These are phyloP conservation scores for Evernia prunastri DNA, from an alignment of 495 filamentous ascomycete species.

Conservation along the genomic window DNA sequence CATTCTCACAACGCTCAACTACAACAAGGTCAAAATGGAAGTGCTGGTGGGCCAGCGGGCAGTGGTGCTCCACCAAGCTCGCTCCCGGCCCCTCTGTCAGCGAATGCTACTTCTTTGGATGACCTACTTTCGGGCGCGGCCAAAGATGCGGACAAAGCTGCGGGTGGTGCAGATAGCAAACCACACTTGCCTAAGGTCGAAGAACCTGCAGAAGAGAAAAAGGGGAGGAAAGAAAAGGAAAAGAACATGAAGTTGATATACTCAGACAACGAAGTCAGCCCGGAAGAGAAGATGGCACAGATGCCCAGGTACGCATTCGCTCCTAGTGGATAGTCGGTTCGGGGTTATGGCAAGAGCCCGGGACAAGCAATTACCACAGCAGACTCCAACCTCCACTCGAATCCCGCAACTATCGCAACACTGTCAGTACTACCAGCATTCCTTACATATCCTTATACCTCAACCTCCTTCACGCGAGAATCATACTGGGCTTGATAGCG, in stretches of 20 bases:
- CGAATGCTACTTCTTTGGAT: conserved; percentile 51
- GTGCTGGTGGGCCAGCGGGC: not conserved
- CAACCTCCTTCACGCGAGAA: not conserved
- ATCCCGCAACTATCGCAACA: not conserved
- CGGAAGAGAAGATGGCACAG: conserved; percentile 79
- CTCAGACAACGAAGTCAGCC: conserved; percentile 68
- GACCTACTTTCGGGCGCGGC: conserved; percentile 53
- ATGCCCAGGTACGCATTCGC: conserved; percentile 70
- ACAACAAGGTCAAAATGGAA: conserved; percentile 1
- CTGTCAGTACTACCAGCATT: not conserved
- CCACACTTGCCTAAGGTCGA: conserved; percentile 27
- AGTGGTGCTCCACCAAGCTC: conserved; percentile 11
- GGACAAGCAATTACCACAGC: conserved; percentile 36
- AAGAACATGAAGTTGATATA: conserved; percentile 70
- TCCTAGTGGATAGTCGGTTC: conserved; percentile 38
- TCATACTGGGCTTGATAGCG: conserved; percentile 1
- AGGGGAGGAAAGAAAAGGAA: conserved; percentile 63
- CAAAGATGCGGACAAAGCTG: conserved; percentile 40
- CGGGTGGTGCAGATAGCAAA: conserved; percentile 20
- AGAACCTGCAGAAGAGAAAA: conserved; percentile 50
- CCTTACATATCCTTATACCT: not conserved
- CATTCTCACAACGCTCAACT: conserved; percentile 18
- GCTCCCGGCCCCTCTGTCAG: conserved; percentile 24
- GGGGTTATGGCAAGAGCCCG: conserved; percentile 30
- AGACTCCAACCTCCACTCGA: conserved; percentile 1